Base-by-base conservation (phyloP, 306 rosid species). In the Cotoneaster glaucophyllus region DNA sequence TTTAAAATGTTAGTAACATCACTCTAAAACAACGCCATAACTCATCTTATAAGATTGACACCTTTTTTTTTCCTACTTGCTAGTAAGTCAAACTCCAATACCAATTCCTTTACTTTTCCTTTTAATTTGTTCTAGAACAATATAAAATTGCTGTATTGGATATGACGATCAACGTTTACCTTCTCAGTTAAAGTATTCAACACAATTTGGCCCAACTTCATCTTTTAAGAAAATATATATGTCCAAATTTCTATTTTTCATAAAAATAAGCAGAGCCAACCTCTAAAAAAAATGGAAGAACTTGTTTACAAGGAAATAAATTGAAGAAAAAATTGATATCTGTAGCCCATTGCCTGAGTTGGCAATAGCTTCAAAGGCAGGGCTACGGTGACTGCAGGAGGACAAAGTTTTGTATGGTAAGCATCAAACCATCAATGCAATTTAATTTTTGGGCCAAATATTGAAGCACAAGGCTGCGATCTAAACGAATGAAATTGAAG, bases 401-500 rank as follows among this genome's bases (percentile, higher is more conserved):
- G 52, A 41, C 59, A 28, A 2, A 26, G n/a, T 61, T 25, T 21
- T 19, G 77, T 17, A 74, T 62, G 58, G 59, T 74, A 28, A 74
- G 45, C 61, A 44, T 62, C 77, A 74, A 48, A 74, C 21, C 77
- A 62, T 74, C 69, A 74, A 62, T 74, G 77, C 77, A 41, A 61
- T 74, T 74, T 62, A 74, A 74, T 31, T 61, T 43, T 73, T 25
- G 67, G 68, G 68, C 39, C 57, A 59, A 73, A 63, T 63, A 37
- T 8, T 18, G 69, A 57, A 57, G 24, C 76, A 72, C 37, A 22
- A 53, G 32, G 34, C 34, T 24, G 66, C 54, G 25, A 34, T 34
- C 7, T 18, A 22, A 14, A 25, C 24, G 22, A 32, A 54, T 7
- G 19, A 71, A 70, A 25, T 11, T 2, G 17, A 32, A 71, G 8